Evolutionary conservation across 495 filamentous ascomycete genomes (phyloP).

Genomic region (Penicillium cataractarum): DNA sequence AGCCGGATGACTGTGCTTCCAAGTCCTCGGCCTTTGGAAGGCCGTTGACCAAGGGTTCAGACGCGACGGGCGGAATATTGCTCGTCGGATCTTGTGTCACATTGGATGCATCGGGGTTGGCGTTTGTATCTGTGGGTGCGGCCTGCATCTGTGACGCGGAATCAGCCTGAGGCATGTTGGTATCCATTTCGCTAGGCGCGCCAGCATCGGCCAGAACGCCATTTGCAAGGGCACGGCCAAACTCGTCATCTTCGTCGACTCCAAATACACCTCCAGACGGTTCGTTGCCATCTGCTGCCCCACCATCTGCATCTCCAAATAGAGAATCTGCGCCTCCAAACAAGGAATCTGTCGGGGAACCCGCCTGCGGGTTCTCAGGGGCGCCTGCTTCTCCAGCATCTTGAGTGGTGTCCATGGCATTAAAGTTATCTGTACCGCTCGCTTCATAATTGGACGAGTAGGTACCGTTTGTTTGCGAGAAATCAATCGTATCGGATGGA

Average conservation of each 20-base stretch:
- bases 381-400: constrained; percentile 41
- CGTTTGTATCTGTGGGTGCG: constrained; percentile 14
- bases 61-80: constrained; percentile 25
- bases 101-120: constrained; percentile 10
- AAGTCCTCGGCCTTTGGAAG: constrained; percentile 56
- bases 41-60: constrained; percentile 47
- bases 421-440: constrained; percentile 46
- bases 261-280: constrained; percentile 63
- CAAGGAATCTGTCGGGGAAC: constrained; percentile 72
- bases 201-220: constrained; percentile 46
- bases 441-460: constrained; percentile 62
- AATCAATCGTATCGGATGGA: constrained; percentile 68
- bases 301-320: constrained; percentile 69
- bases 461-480: constrained; percentile 62
- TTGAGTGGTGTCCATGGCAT: constrained; percentile 51
- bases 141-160: constrained; percentile 17
- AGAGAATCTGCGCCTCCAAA: constrained; percentile 72
- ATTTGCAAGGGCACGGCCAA: constrained; percentile 76
- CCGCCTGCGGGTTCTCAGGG: constrained; percentile 47
- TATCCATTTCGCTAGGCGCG: constrained; percentile 40
- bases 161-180: constrained; percentile 29
- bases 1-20: constrained; percentile 32
- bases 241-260: constrained; percentile 84
- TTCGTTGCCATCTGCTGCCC: constrained; percentile 58
- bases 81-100: constrained; percentile 22